These are phyloP conservation scores for Cucumis hystrix DNA, from an alignment of 306 rosid genomes.

Conservation along the genomic window DNA sequence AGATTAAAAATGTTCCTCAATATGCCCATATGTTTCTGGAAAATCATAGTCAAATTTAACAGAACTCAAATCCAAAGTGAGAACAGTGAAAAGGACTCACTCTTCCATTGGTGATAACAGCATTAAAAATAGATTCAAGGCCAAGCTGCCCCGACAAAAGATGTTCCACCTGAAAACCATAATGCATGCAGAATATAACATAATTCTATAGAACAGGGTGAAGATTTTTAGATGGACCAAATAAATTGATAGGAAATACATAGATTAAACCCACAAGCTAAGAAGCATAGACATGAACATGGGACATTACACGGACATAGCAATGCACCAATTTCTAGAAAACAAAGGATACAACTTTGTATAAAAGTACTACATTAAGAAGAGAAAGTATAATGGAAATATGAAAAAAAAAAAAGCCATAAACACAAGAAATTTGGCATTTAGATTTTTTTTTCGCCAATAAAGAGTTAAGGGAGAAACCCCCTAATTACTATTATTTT, in stretches of 20 bases:
- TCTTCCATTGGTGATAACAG: constrained; percentile 95
- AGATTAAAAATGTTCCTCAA: background rate
- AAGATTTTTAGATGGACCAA: background rate
- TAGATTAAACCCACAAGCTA: background rate
- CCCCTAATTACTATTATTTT: no score
- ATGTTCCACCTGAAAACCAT: constrained; percentile 40
- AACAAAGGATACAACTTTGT: no score
- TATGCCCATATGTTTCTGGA: background rate
- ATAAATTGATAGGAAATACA: background rate
- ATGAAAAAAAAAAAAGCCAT: no score
- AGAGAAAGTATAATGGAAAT: no score
- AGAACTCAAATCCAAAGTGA: background rate
- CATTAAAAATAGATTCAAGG: constrained; percentile 51
- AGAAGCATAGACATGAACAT: no score
- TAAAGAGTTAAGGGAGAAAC: no score
- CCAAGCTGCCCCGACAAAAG: constrained; percentile 47
- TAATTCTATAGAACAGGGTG: background rate
- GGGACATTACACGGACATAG: no score
- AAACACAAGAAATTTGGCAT: no score
- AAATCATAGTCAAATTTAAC: background rate
- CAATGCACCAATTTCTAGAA: no score
- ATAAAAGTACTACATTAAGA: no score
- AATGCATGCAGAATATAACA: background rate
- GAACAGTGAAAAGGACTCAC: constrained; percentile 29
- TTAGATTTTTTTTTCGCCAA: no score